Base-by-base conservation (phyloP, 106 monocot genomes). In the Platanthera guangdongensis region DNA sequence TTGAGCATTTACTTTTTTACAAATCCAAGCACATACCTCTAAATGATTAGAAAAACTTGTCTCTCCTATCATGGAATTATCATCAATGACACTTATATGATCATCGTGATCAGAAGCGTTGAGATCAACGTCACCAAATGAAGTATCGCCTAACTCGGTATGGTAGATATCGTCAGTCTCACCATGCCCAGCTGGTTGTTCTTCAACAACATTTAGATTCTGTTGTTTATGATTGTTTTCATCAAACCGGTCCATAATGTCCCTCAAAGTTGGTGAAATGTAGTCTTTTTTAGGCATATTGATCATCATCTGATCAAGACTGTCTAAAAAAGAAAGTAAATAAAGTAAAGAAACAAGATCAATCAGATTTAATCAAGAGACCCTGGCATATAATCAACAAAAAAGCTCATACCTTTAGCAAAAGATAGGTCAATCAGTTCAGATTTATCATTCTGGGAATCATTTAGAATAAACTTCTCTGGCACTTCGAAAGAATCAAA, bases 401-500 rank as follows among this genome's bases (percentile, higher is more conserved):
- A 67, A 9, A 7, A 14, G 70, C 60, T 49, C 16, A 32, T 79
- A 94, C 99, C 99, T 85, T 83, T 90, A 74, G 72, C 84, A 84
- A 92, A 99, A 67, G 92, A 87, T 51, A 94, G 85, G 76, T 92
- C 99, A 84, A 94, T 87, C 14, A 83, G 49, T 22, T 85, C 92
- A 75, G 81, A 21, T 72, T 72, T 59, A 47, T 76, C 78, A 53
- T 15, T 76, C 50, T 85, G 79, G 48, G 46, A n/a, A 72, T 90
- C 82, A 76, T 25, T 73, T 64, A 81, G 76, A 76, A 87, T 83
- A 79, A 71, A 70, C 47, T 82, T 99, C 50, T 88, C 85, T 51
- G 90, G 94, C 39, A 74, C 77, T 81, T 99, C 99, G 76, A 81
- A 85, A 46, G 99, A 99, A 90, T 99, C 94, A 90, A 99, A 99